phyloP scores from a whole-genome alignment of 495 filamentous ascomycete species.

The Xylaria telfairii region DNA sequence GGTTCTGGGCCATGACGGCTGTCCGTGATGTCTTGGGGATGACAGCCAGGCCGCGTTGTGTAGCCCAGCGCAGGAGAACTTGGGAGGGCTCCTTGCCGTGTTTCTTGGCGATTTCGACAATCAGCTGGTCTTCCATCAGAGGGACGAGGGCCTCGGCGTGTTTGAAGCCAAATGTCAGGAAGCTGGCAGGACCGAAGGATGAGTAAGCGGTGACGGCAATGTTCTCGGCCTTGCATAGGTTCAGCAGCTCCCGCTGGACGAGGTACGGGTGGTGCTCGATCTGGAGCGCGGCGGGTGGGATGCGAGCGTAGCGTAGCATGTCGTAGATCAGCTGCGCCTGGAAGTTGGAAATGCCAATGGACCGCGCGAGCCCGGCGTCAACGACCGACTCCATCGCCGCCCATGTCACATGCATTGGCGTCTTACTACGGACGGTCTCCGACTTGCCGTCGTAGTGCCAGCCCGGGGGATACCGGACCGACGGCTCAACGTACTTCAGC shows the following conservation, averaged over 20 bases:
- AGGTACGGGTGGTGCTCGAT: constrained; percentile 99
- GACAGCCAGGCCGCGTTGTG: constrained; percentile 89
- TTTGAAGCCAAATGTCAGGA: constrained; percentile 77
- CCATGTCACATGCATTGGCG: constrained; percentile 88
- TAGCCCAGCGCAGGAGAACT: constrained; percentile 89
- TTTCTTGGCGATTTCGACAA: constrained; percentile 72
- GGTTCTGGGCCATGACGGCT: constrained; percentile 61
- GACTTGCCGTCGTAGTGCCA: constrained; percentile 69
- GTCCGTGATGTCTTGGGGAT: constrained; percentile 84
- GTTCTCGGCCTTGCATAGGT: constrained; percentile 72
- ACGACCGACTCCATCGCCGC: constrained; percentile 81
- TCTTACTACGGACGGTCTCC: constrained; percentile 65
- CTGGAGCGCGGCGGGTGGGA: constrained; percentile 82
- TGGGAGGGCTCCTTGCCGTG: constrained; percentile 80
- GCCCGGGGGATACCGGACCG: constrained; percentile 79
- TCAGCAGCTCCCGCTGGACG: constrained; percentile 75
- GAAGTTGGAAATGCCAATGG: constrained; percentile 93
- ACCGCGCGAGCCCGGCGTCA: constrained; percentile 68
- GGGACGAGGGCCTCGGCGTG: constrained; percentile 68
- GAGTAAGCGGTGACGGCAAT: constrained; percentile 89
- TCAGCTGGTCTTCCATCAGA: constrained; percentile 71
- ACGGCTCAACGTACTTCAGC: constrained; percentile 79
- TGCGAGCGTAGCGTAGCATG: constrained; percentile 80
- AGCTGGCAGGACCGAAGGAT: constrained; percentile 84
- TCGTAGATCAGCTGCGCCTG: constrained; percentile 82